A percentile compares a stretch with the other conserved stretches of the same genome.
Evolutionary conservation across 2,329 filamentous ascomycete genomes (phyloP).

Genomic region (Phoma sp.): DNA sequence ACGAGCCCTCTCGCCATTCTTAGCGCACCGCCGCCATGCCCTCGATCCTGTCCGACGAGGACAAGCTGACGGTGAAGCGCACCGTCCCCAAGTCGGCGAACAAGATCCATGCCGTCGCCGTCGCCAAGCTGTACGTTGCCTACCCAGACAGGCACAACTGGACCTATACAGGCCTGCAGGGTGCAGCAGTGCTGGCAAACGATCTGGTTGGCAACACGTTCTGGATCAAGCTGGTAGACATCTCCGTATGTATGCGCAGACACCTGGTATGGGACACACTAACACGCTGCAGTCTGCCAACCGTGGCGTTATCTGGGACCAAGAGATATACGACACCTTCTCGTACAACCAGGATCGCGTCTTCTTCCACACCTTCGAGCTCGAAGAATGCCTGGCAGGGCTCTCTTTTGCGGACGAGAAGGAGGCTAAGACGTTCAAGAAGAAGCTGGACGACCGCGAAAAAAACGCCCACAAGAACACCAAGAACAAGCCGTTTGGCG

Average conservation of each 20-base stretch:
- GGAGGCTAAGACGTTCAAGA: slow-evolving; percentile 94
- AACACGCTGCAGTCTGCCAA: slow-evolving; percentile 61
- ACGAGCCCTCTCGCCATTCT: slow-evolving; percentile 16
- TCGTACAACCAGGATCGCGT: slow-evolving; percentile 95
- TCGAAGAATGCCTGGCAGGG: slow-evolving; percentile 88
- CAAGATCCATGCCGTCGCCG: slow-evolving; percentile 96
- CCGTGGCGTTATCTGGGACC: slow-evolving; percentile 53
- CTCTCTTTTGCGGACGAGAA: slow-evolving; percentile 96
- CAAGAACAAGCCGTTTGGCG: slow-evolving; percentile 74
- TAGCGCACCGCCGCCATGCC: slow-evolving; percentile 52
- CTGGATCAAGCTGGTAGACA: slow-evolving; percentile 97
- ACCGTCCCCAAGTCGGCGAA: slow-evolving; percentile 92
- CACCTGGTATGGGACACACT: slow-evolving; percentile 11
- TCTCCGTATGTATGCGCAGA: slow-evolving; percentile 72
- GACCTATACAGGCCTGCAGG: slow-evolving; percentile 93
- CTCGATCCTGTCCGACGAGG: slow-evolving; percentile 83
- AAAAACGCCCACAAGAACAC: slow-evolving; percentile 94
- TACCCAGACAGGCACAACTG: slow-evolving; percentile 86
- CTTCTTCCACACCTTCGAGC: slow-evolving; percentile 97
- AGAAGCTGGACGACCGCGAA: slow-evolving; percentile 96
- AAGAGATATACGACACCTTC: slow-evolving; percentile 97
- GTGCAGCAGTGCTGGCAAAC: slow-evolving; percentile 88
- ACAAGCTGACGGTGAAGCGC: slow-evolving; percentile 96
- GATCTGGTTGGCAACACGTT: slow-evolving; percentile 94
- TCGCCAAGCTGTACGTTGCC: slow-evolving; percentile 91